Conservation (phyloP, 306 rosid species). For the Pachyrhizus erosus region DNA sequence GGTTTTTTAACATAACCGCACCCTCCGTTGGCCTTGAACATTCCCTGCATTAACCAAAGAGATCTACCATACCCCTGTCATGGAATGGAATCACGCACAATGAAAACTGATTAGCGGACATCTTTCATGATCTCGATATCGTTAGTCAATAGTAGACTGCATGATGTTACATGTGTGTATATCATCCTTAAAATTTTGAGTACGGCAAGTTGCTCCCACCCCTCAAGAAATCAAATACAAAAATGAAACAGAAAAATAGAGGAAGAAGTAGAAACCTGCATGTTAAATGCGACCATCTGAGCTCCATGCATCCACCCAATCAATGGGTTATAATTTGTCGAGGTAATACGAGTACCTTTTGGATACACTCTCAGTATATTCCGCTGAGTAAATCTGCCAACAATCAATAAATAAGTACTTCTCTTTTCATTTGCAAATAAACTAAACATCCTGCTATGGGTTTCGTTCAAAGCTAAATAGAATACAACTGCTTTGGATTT, state of each 20-base stretch:
- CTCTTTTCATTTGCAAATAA: constrained; percentile 27
- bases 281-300: constrained; percentile 99
- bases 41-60: constrained; percentile 97
- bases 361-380: constrained; percentile 94
- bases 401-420: constrained; percentile 38
- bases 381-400: constrained; percentile 87
- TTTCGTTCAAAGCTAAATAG: not conserved
- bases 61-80: constrained; percentile 92
- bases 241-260: not conserved
- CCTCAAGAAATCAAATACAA: constrained; percentile 27
- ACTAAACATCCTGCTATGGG: constrained; percentile 5
- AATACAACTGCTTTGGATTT: not conserved
- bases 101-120: constrained; percentile 35
- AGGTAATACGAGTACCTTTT: constrained; percentile 87
- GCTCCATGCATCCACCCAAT: constrained; percentile 99
- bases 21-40: constrained; percentile 93
- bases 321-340: constrained; percentile 91
- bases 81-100: constrained; percentile 31
- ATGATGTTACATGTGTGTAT: not conserved
- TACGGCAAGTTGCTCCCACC: not conserved
- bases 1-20: constrained; percentile 98
- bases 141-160: constrained; percentile 23
- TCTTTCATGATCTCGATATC: constrained; percentile 35
- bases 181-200: not conserved
- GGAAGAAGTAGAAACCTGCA: constrained; percentile 74